Base-by-base conservation (phyloP, 2,329 filamentous ascomycete genomes). In the Fusarium anthophilum region DNA sequence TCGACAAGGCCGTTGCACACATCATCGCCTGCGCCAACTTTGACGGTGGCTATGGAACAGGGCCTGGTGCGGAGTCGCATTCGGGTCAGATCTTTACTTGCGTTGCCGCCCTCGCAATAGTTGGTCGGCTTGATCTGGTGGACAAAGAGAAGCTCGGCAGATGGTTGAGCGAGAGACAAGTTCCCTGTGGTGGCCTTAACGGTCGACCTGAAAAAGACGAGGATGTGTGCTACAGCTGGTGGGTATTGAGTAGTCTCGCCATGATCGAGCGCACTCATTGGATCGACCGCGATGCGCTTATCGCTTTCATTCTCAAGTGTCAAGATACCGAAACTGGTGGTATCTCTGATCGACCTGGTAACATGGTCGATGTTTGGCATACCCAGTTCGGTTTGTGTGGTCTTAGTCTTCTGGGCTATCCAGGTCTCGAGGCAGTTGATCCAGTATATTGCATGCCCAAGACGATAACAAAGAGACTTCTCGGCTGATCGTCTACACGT, bases 161-260 rank as follows among this genome's bases (percentile, higher is more conserved):
- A 55, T 99, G 96, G 96, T 87, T 99, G 61, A 97, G 95, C 82
- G 96, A 99, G 83, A 90, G 96, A 72, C 96, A 99, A 81, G 87
- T 97, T 35, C 89, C 94, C 15, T 92, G 92, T 54, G 96, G 96
- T 37, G 96, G 96, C 1, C 85, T 99, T 57, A 99, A 99, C 81
- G 96, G 96, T 6, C 89, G 96, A 55, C 96, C 96, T 2, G 96
- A 98, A 84, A 99, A 99, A 86, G 85, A 93, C 72, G 96, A 98
- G 81, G 96, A 99, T 81, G 96, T 98, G 20, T 99, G 96, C 85
- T 99, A 99, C 84, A 98, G 94, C 81, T 99, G 96, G 96, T 99
- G 96, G 96, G 96, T 98, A 50, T 86, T 96, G 79, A 96, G 94
- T 80, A 98, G 95, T 81, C 85, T 99, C 76, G 92, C 93, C 51